Base-by-base conservation (phyloP, 108 stramenopile genomes). In the Cyclotella choctawhatcheeana region DNA sequence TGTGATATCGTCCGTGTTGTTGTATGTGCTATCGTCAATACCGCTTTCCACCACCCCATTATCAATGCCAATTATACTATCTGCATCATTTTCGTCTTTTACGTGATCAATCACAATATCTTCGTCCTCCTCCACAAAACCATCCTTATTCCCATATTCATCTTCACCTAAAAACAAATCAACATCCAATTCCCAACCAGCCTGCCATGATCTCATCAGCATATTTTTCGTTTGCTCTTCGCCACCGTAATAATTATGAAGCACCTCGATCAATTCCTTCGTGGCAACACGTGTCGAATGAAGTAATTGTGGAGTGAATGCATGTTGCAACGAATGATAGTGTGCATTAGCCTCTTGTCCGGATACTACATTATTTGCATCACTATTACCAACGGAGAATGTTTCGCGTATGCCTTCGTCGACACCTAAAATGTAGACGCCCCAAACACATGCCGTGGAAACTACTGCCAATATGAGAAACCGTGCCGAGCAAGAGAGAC, bases 201-300 rank as follows among this genome's bases (percentile, higher is more conserved):
- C 76, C 69, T 77, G 76, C 76, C 76, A 77, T 24, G 69, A 70
- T 24, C 37, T 55, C 21, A 48, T 61, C 55, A 77, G 27, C 76
- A 77, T 77, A 52, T 63, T 43, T 27, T 58, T 44, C 17, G 76
- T 69, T 26, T 30, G 35, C 5, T 58, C 44, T 35, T 64, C 43
- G 34, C 76, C 79, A 2, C 82, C 82, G 33, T 83, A 80, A 47
- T 83, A 83, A 14, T 62, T 37, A 18, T 80, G 53, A 18, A 83
- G 74, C 27, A 58, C 17, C 3, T 44, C 17, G 7, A 80, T 71
- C 29, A 83, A 33, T 37, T 79, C 52, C 18, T 51, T 44, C 5
- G 79, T 44, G 12, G 73, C 74, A 22, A 33, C 24, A 1, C 74
- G 59, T 37, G 76, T 77, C 0, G 59, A 50, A 17, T 48, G 33